Evolutionary conservation across 1,139 yeast species (phyloP).

Genomic region (Protomyces arabidopsidicola): DNA sequence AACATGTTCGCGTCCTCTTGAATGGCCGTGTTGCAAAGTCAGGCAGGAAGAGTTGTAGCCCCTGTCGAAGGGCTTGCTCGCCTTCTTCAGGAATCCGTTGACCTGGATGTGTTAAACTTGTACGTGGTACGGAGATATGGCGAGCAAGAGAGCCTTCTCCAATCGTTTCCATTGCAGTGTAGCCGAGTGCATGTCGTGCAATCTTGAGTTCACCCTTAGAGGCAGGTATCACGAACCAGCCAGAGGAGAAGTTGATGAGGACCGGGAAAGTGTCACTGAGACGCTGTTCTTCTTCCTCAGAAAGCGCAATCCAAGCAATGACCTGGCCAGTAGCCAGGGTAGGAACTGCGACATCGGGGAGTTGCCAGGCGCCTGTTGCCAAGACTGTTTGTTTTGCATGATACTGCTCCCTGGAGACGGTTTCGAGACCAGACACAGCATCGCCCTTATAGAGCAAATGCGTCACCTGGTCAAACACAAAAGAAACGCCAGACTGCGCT

Average conservation of each 20-base stretch:
- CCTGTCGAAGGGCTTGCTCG: slow-evolving; percentile 29
- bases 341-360: slow-evolving; percentile 9
- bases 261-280: slow-evolving; percentile 44
- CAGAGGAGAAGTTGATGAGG: slow-evolving; percentile 46
- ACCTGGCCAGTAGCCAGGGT: slow-evolving; percentile 34
- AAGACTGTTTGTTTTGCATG: slow-evolving; percentile 41
- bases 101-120: slow-evolving; percentile 11
- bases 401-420: slow-evolving; percentile 39
- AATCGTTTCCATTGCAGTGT: slow-evolving; percentile 26
- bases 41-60: slow-evolving; percentile 29
- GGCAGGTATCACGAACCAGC: slow-evolving; percentile 48
- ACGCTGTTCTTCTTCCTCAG: slow-evolving; percentile 32
- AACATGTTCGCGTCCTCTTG: slow-evolving; percentile 39
- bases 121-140: slow-evolving; percentile 11
- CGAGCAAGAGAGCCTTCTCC: not conserved
- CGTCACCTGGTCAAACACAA: slow-evolving; percentile 37
- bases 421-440: slow-evolving; percentile 37
- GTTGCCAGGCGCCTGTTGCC: slow-evolving; percentile 45
- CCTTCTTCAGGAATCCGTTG: slow-evolving; percentile 32
- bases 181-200: slow-evolving; percentile 37
- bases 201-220: slow-evolving; percentile 44
- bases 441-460: slow-evolving; percentile 34
- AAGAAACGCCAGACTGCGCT: slow-evolving; percentile 32
- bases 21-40: slow-evolving; percentile 32
- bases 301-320: slow-evolving; percentile 33